phyloP scores from a whole-genome alignment of 1,139 yeast species.

The Zhuliangozyma parablackwelliae region DNA sequence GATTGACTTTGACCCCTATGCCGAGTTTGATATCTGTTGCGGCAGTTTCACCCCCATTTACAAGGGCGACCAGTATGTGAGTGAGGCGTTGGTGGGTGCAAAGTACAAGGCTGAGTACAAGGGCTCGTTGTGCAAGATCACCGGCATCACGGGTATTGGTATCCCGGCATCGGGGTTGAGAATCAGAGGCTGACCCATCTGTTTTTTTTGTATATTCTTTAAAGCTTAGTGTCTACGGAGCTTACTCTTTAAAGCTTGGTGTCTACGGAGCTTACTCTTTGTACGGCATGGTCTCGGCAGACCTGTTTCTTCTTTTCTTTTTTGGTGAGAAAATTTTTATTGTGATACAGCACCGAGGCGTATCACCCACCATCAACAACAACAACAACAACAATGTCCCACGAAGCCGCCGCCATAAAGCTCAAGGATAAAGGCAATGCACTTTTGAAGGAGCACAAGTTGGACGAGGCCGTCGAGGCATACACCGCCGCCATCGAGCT shows the following conservation, averaged over 20 bases:
- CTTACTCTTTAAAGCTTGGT: too few relatives aligned
- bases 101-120: constrained; percentile 72
- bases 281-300: too few relatives aligned
- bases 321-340: too few relatives aligned
- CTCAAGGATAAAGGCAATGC: constrained; percentile 72
- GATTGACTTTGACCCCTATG: constrained; percentile 87
- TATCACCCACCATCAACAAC: too few relatives aligned
- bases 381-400: neutral
- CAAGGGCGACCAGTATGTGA: constrained; percentile 60
- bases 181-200: constrained; percentile 20
- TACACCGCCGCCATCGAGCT: constrained; percentile 78
- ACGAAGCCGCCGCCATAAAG: constrained; percentile 41
- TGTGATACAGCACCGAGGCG: too few relatives aligned
- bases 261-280: too few relatives aligned
- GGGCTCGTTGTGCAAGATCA: constrained; percentile 75
- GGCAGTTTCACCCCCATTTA: constrained; percentile 86
- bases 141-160: constrained; percentile 76
- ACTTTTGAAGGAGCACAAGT: constrained; percentile 60
- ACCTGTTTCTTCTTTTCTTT: too few relatives aligned
- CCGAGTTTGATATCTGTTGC: constrained; percentile 88
- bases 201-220: too few relatives aligned
- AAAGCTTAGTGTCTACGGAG: too few relatives aligned
- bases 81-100: constrained; percentile 91
- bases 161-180: constrained; percentile 95
- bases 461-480: constrained; percentile 59